Base-by-base conservation (phyloP, 106 monocot species). In the Dioscorea alata region DNA sequence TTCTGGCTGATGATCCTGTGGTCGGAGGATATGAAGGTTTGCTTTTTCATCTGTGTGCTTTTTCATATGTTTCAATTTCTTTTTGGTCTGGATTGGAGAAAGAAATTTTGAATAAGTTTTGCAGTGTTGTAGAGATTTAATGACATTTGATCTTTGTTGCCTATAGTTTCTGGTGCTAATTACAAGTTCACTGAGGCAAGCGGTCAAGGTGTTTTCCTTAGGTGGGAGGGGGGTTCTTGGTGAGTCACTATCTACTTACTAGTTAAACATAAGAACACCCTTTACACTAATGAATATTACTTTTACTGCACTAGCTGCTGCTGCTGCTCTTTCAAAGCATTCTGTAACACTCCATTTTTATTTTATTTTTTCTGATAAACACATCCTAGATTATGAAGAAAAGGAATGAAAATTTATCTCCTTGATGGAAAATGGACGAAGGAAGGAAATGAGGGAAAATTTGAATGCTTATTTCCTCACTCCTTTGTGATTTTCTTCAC, bases 181-280 rank as follows among this genome's bases (percentile, higher is more conserved):
- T 97, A 97, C 75, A 90, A 89, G 59, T 87, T 90, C 59, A 87
- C 71, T 66, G 86, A 92, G 85, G 59, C 83, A 13, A 81, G 87
- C 57, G 97, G 97, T 8, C 97, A 97, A 58, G 97, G 97, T 77
- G 84, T 84, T 19, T 97, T 85, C 65, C 89, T 97, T 79, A 84
- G 79, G 48, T 94, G 87, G 90, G 84, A 80, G 50, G 74, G 66
- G 50, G 65, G 81, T 66, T 73, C 73, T 22, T 90, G 85, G 84
- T 83, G 21, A 60, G 73, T 65, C 54, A 50, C 10, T 42, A 42
- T 28, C 42, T 42, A 42, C 10, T 42, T 42, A 34, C 4, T 7
- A 34, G 7, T 3, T 34, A 34, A 34, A 34, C 7, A 34, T 34
- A 34, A 34, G 34, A 34, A 34, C 7, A 7, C 34, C 34, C 34